Evolutionary conservation across 129 eudicot species (phyloP), one percentile per base, ranked within the genome.

Genomic region (Arctium lappa): DNA sequence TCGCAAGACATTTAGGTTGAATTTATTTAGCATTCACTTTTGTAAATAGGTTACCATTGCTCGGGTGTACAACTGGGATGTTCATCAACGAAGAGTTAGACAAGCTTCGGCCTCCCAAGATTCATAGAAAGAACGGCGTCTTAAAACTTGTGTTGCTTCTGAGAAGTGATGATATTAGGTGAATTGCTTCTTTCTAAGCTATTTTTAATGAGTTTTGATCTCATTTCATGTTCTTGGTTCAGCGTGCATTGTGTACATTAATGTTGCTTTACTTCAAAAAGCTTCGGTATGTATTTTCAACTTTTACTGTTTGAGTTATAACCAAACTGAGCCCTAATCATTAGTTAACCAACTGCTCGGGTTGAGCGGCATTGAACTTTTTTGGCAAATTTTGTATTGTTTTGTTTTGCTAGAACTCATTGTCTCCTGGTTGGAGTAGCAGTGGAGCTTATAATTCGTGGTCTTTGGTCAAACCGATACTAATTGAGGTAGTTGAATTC

Each of bases 31-130:
- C 31, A 37, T 38, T 80, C 40, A 62, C 46, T 75, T 40, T 44
- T 85, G 22, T 56, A 66, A 30, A 74, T 91, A 95, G 99, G 99
- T 95, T 50, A 93, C 99, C 12, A 91, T 93, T 70, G 99, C 99
- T 53, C 99, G 99, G 33, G 95, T 95, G 48, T 95, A 91, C 87
- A 95, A 95, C 68, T 95, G 99, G 99, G 98, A 93, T 86, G 98
- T 95, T 38, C 99, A 93, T 86, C 98, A 93, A 44, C 97, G 99
- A 29, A 90, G 95, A 89, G 74, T 82, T 69, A 86, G 81, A 73
- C 93, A 90, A 86, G 80, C 93, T 39, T 82, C 88, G 53, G 69
- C 89, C 6, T 33, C 88, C 72, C 86, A 83, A 50, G 98, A 94
- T 38, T 87, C 92, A 13, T 92, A 60, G 68, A 6, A 60, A 60